Evolutionary conservation across 345 rosid genomes (phyloP).

Genomic region (Trapa bicornis): DNA sequence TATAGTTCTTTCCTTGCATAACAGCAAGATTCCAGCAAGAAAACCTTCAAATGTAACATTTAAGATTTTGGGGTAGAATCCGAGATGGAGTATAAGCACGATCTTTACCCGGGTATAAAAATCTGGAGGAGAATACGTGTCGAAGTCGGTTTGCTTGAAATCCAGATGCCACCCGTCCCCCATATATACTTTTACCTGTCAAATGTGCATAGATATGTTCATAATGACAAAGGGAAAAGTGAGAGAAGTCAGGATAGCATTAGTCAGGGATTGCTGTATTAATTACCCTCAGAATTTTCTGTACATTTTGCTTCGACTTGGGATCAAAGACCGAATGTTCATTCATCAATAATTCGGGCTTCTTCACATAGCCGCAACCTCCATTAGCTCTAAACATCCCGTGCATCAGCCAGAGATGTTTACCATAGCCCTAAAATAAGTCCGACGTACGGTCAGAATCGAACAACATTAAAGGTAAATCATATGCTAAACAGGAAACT

Average conservation of each 20-base stretch:
- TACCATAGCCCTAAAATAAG: conserved; percentile 45
- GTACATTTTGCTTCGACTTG: conserved; percentile 17
- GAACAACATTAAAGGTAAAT: neutral
- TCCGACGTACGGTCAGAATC: neutral
- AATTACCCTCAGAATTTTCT: conserved; percentile 44
- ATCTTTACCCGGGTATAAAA: conserved; percentile 50
- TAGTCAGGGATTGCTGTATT: neutral
- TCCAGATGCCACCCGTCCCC: conserved; percentile 87
- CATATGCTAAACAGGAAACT: neutral
- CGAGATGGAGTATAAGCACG: neutral
- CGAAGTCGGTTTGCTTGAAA: conserved; percentile 54
- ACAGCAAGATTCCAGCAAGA: neutral
- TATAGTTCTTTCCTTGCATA: neutral
- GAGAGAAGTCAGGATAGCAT: neutral
- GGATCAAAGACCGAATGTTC: conserved; percentile 37
- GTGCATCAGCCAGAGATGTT: conserved; percentile 67
- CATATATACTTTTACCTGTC: conserved; percentile 50
- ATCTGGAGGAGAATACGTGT: conserved; percentile 76
- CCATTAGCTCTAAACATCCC: conserved; percentile 86
- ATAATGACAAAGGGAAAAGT: conserved; percentile 6
- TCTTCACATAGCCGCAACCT: conserved; percentile 75
- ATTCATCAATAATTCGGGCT: conserved; percentile 49
- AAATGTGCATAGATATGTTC: neutral
- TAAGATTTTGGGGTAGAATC: neutral
- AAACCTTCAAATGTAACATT: neutral